phyloP scores from a whole-genome alignment of 192 early-diverging fungal genomes.

The Backusella circina region DNA sequence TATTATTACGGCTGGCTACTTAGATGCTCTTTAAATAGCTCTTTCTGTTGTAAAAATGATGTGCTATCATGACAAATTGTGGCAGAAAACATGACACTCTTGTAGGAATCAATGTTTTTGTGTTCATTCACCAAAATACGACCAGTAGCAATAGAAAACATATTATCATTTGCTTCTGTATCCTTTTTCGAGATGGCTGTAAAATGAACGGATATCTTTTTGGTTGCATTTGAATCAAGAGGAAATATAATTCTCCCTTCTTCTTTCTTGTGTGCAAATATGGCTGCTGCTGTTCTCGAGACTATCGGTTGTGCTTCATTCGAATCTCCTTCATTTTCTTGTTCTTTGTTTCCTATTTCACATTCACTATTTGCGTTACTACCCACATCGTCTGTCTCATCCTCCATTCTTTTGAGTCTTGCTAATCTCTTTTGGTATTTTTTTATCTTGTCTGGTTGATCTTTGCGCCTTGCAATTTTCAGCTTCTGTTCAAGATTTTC shows the following conservation, averaged over 20 bases:
- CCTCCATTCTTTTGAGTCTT: constrained; percentile 30
- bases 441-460: constrained; percentile 77
- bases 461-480: constrained; percentile 92
- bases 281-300: neutral
- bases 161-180: neutral
- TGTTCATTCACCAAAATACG: constrained; percentile 71
- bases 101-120: constrained; percentile 75
- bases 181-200: constrained; percentile 35
- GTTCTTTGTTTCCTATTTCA: neutral
- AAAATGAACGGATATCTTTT: constrained; percentile 61
- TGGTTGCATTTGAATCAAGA: constrained; percentile 60
- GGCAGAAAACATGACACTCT: constrained; percentile 57
- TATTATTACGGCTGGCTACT: neutral
- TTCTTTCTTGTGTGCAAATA: constrained; percentile 41
- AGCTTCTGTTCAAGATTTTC: constrained; percentile 95
- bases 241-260: constrained; percentile 58
- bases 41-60: constrained; percentile 4
- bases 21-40: neutral
- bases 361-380: neutral
- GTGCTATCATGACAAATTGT: constrained; percentile 44
- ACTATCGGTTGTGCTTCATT: no score
- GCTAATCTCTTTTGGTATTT: constrained; percentile 78
- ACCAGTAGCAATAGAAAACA: constrained; percentile 36
- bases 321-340: neutral
- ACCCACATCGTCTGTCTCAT: neutral